Evolutionary conservation across 176 grass and related monocot genomes (phyloP), one percentile per base, ranked within the genome.

Genomic region (Oryza brachyantha): DNA sequence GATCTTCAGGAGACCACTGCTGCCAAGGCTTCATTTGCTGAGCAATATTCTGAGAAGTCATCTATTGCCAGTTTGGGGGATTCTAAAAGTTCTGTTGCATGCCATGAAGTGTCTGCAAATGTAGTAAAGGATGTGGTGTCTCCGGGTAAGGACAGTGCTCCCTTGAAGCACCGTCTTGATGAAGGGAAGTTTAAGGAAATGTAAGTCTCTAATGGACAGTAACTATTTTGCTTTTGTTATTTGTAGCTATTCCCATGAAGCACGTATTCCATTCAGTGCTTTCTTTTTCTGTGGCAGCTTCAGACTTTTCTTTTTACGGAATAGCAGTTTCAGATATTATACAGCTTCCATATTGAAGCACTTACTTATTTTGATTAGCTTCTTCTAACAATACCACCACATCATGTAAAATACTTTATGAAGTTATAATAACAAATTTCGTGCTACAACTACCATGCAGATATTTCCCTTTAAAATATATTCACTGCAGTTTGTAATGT

Each of bases 171-270:
- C 22, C 87, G 32, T 48, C 36, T 35, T 74, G 83, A 90, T 61
- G 88, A 95, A 83, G 75, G 77, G 35, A 86, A 87, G 38, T 72
- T 93, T 61, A 89, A 87, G 90, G 86, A 99, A 83, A 73, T 91
- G 96, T 99, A 89, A 93, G 96, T 80, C 3, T 31, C 8, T 72
- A 41, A 55, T 75, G 39, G 66, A 5, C 29, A 61, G 42, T 62
- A 17, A 61, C 34, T 74, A 12, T 34, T 5, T 50, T 39, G 57
- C 52, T 39, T 59, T 75, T 39, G 29, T n/a, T 29, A 48, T 86
- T 21, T 36, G 5, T 78, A 63, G 60, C 71, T 88, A 43, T 84
- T 77, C 52, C 63, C 52, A 54, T 63, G 74, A 74, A 70, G 66
- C 52, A 66, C 36, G 5, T 2, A 32, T 21, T 13, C n/a, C 21